Percentiles rank a stretch among this genome's conserved stretches.
These are phyloP conservation scores for Phyllosticta citribraziliensis DNA, from an alignment of 2,329 filamentous ascomycete genomes.

Conservation along the genomic window DNA sequence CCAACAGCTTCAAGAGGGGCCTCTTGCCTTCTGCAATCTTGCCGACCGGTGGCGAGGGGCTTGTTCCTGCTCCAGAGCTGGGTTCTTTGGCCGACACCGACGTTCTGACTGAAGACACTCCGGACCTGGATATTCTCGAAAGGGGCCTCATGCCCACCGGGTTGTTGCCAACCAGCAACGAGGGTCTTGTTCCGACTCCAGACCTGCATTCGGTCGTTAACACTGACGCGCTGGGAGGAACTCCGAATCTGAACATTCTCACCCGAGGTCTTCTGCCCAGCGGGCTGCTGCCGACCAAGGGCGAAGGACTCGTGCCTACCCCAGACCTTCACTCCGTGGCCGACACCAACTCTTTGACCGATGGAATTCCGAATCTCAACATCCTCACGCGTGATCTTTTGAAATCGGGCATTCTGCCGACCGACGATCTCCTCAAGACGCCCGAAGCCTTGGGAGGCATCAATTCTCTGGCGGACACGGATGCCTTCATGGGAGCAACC, in stretches of 20 bases:
- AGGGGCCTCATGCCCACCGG: neutral
- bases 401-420: neutral
- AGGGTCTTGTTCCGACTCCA: no score
- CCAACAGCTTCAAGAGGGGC: neutral
- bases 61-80: neutral
- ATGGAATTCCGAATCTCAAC: neutral
- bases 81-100: no score
- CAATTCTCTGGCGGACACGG: neutral
- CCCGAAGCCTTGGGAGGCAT: neutral
- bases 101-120: neutral
- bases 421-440: neutral
- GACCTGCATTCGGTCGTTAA: neutral
- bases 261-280: neutral
- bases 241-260: neutral
- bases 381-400: neutral
- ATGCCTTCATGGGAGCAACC: neutral
- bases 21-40: neutral
- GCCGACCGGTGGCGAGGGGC: neutral
- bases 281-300: neutral
- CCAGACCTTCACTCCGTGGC: neutral
- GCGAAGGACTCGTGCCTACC: neutral
- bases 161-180: neutral
- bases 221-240: neutral
- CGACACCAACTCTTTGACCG: neutral
- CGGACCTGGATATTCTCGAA: neutral